These are phyloP conservation scores for Diplodia intermedia DNA, from an alignment of 2,329 filamentous ascomycete genomes.

Conservation along the genomic window DNA sequence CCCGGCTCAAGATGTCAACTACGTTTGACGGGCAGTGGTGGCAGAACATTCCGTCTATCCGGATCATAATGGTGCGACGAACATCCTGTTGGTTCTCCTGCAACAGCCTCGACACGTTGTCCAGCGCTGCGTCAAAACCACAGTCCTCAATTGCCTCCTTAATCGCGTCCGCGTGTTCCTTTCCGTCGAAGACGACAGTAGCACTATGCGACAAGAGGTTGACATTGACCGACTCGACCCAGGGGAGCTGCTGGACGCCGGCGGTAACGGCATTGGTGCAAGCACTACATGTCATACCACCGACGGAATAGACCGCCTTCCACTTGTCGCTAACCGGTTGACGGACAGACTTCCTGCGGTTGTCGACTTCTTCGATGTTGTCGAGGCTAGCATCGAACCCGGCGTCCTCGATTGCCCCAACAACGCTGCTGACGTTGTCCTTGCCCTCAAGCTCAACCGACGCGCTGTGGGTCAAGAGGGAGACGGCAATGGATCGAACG, in stretches of 20 bases:
- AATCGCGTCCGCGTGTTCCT: constrained; percentile 54
- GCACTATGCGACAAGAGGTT: constrained; percentile 61
- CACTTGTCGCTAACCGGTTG: constrained; percentile 40
- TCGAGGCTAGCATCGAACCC: constrained; percentile 39
- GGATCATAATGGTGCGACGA: constrained; percentile 46
- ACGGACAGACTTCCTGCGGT: constrained; percentile 21
- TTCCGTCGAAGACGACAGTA: constrained; percentile 57
- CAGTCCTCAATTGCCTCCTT: constrained; percentile 58
- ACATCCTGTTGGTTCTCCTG: constrained; percentile 34
- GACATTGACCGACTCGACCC: constrained; percentile 57
- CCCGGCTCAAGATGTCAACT: constrained; percentile 57
- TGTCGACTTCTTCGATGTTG: constrained; percentile 31
- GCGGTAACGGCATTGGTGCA: constrained; percentile 59
- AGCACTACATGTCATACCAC: constrained; percentile 65
- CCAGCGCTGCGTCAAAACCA: constrained; percentile 51
- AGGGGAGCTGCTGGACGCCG: constrained; percentile 55
- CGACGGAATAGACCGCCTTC: constrained; percentile 58
- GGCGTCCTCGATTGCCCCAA: constrained; percentile 37
- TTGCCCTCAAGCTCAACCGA: constrained; percentile 37
- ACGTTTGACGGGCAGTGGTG: constrained; percentile 59
- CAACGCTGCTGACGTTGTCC: constrained; percentile 33
- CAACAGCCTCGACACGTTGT: constrained; percentile 40
- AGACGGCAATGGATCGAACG: constrained; percentile 36
- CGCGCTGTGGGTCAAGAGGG: constrained; percentile 37
- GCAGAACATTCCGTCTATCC: constrained; percentile 55